These are phyloP conservation scores for Globisporangium nunn DNA, from an alignment of 352 stramenopile species.

Conservation along the genomic window DNA sequence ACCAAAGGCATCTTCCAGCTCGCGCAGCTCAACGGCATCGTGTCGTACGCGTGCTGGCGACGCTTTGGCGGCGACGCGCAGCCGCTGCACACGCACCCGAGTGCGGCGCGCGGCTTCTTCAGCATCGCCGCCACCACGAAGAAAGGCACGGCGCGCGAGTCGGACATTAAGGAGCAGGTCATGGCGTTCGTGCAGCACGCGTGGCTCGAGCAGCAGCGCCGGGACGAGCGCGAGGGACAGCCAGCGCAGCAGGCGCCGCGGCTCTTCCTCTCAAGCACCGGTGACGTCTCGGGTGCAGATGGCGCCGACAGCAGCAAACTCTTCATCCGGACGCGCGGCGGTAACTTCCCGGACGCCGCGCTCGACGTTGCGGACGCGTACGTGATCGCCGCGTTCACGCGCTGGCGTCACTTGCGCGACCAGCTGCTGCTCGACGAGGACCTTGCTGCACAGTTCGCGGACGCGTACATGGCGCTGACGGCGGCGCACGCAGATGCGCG, in stretches of 20 bases:
- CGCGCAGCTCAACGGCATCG: slow-evolving; percentile 80
- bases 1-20: slow-evolving; percentile 84
- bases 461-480: slow-evolving; percentile 36
- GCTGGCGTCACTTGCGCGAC: slow-evolving; percentile 43
- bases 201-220: not conserved
- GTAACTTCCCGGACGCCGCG: slow-evolving; percentile 36
- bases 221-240: not conserved
- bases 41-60: slow-evolving; percentile 72
- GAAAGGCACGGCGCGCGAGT: slow-evolving; percentile 2
- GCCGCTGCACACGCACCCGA: slow-evolving; percentile 66
- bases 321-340: slow-evolving; percentile 22
- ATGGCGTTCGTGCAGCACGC: slow-evolving; percentile 43
- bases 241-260: slow-evolving; percentile 27
- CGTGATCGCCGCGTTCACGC: slow-evolving; percentile 67
- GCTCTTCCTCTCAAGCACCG: slow-evolving; percentile 11
- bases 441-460: slow-evolving; percentile 29
- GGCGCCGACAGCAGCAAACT: slow-evolving; percentile 1
- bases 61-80: slow-evolving; percentile 28
- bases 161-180: slow-evolving; percentile 62
- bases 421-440: slow-evolving; percentile 19
- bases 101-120: slow-evolving; percentile 67
- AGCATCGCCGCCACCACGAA: slow-evolving; percentile 19
- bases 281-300: not conserved
- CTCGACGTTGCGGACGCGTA: slow-evolving; percentile 81
- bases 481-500: slow-evolving; percentile 6